Evolutionary conservation across 129 eudicot species (phyloP).

Genomic region (Daucus carota): DH1_v3.0 NC_030382.2:47936001-47936500

Average conservation of each 20-base stretch:
- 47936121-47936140: not conserved
- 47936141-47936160: not conserved
- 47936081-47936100: not conserved
- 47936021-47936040: not conserved
- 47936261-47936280: not conserved
- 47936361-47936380: not conserved
- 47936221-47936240: not conserved
- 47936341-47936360: not conserved
- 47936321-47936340: not conserved
- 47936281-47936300: not conserved
- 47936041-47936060: not conserved
- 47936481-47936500: constrained; percentile 72
- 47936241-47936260: not conserved
- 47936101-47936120: not conserved
- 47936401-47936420: constrained; percentile 84
- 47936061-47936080: not conserved
- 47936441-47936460: constrained; percentile 80
- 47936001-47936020: not conserved
- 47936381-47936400: constrained; percentile 28
- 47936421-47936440: constrained; percentile 89
- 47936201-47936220: not conserved
- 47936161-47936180: not conserved
- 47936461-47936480: constrained; percentile 54
- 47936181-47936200: not conserved
- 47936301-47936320: not conserved